These are phyloP conservation scores for Aspergillus campestris DNA, from an alignment of 495 filamentous ascomycete species.

Conservation along the genomic window DNA sequence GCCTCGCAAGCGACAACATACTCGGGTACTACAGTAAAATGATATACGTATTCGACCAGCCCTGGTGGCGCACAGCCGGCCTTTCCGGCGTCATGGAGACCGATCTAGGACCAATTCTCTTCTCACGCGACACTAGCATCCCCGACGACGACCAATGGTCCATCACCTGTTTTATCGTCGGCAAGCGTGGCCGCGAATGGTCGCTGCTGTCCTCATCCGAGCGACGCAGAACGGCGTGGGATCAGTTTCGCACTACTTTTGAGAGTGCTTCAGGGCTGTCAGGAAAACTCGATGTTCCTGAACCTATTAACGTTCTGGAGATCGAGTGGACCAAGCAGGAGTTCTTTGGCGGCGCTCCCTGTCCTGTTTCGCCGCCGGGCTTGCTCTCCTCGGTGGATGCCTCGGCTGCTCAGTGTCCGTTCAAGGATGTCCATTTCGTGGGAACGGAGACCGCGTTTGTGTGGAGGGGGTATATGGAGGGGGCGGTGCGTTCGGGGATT, in stretches of 20 bases:
- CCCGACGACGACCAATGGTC: constrained; percentile 23
- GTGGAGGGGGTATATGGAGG: constrained; percentile 44
- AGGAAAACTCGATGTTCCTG: not conserved
- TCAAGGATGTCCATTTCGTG: constrained; percentile 34
- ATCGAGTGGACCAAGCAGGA: constrained; percentile 23
- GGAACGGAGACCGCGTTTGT: constrained; percentile 32
- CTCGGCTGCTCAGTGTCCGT: constrained; percentile 10
- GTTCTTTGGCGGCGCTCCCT: constrained; percentile 12
- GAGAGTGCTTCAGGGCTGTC: not conserved
- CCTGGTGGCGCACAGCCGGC: constrained; percentile 33
- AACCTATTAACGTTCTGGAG: constrained; percentile 13
- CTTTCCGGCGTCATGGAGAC: constrained; percentile 20
- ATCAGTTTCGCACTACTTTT: constrained; percentile 8
- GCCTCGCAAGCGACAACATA: constrained; percentile 7
- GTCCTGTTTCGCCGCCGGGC: constrained; percentile 13
- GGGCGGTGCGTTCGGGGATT: constrained; percentile 27
- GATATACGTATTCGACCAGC: constrained; percentile 26
- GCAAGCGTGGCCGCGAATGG: constrained; percentile 20
- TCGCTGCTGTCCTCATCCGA: constrained; percentile 8
- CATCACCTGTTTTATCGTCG: constrained; percentile 33
- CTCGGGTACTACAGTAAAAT: constrained; percentile 31
- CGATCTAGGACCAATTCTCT: constrained; percentile 20
- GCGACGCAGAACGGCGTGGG: constrained; percentile 4
- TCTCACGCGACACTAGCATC: constrained; percentile 29
- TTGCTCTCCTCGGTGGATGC: constrained; percentile 14